Percentiles rank a stretch among this genome's conserved stretches.
Evolutionary conservation across 805 yeast genomes (phyloP).

Genomic region (Saccharomycopsis amapae): DNA sequence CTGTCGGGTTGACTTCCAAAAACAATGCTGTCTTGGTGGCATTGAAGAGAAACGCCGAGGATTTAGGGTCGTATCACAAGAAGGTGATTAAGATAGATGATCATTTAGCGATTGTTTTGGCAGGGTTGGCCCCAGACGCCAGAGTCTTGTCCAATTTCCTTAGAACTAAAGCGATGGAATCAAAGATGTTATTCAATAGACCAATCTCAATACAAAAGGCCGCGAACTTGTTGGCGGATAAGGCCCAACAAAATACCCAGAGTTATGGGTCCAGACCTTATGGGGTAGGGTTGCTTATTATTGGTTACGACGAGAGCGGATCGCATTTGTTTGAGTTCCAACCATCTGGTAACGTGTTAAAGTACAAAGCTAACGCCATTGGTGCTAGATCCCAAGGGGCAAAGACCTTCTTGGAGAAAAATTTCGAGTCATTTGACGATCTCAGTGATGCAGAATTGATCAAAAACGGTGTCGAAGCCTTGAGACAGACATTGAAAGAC

Average conservation of each 20-base stretch:
- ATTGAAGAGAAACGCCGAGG: slow-evolving; percentile 92
- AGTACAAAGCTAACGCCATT: slow-evolving; percentile 88
- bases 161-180: slow-evolving; percentile 86
- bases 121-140: slow-evolving; percentile 98
- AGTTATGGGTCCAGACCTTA: slow-evolving; percentile 95
- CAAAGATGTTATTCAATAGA: slow-evolving; percentile 77
- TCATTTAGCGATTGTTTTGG: slow-evolving; percentile 90
- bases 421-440: slow-evolving; percentile 58
- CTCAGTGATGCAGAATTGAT: slow-evolving; percentile 65
- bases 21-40: slow-evolving; percentile 90
- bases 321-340: slow-evolving; percentile 92
- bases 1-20: slow-evolving; percentile 86
- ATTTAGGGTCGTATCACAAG: slow-evolving; percentile 93
- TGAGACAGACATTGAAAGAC: slow-evolving; percentile 93
- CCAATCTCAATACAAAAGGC: slow-evolving; percentile 80
- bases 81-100: slow-evolving; percentile 87
- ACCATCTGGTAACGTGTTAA: slow-evolving; percentile 91
- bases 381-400: slow-evolving; percentile 99
- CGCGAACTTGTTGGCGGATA: slow-evolving; percentile 81
- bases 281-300: slow-evolving; percentile 89
- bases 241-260: slow-evolving; percentile 96
- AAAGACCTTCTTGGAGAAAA: slow-evolving; percentile 88
- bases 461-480: slow-evolving; percentile 79
- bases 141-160: slow-evolving; percentile 83
- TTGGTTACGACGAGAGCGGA: slow-evolving; percentile 90